Evolutionary conservation across 1,284 basidiomycete genomes (phyloP), one percentile per base, ranked within the genome.

Genomic region (Austropuccinia psidii): DNA sequence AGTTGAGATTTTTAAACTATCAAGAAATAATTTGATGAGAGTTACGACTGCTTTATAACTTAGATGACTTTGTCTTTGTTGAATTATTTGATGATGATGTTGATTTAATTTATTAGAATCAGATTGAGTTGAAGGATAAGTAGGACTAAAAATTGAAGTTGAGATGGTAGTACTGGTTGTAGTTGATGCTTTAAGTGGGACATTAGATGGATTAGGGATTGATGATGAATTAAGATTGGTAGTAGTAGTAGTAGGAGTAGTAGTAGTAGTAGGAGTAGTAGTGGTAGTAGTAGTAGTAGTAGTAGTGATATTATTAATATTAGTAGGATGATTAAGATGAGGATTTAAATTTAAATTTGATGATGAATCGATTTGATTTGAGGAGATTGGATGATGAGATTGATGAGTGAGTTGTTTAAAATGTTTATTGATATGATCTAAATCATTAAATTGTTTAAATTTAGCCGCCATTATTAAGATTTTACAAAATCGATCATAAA

Each of bases 91-190:
- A 79, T 81, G 21, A 84, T 78, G 31, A 85, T 79, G 52, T 77
- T 77, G 5, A 84, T 78, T 6, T 84, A n/a, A n/a, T n/a, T n/a
- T 77, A 73, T 84, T 77, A 0, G 83, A 83, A 5, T 82, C 80
- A 0, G 82, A 81, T 2, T 82, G 82, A 78, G 24, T 76, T 60
- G 77, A 75, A 69, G 78, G 68, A 7, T 81, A 79, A 33, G 81
- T 77, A 29, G 80, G 80, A 13, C 81, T 79, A 0, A 87, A 88
- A 78, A 90, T 90, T 1, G 41, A 90, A 83, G 84, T 84, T 79
- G 91, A 91, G 55, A 88, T 83, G 17, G 85, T 82, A 35, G 89
- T 83, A 43, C 65, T 54, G 5, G 91, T 83, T 0, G 87, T 86
- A 11, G 85, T 84, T 35, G 87, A 84, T 4, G 89, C 88, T 4